These are phyloP conservation scores for Vitis labrusca DNA, from an alignment of 164 flowering plant genomes.

Conservation along the genomic window DNA sequence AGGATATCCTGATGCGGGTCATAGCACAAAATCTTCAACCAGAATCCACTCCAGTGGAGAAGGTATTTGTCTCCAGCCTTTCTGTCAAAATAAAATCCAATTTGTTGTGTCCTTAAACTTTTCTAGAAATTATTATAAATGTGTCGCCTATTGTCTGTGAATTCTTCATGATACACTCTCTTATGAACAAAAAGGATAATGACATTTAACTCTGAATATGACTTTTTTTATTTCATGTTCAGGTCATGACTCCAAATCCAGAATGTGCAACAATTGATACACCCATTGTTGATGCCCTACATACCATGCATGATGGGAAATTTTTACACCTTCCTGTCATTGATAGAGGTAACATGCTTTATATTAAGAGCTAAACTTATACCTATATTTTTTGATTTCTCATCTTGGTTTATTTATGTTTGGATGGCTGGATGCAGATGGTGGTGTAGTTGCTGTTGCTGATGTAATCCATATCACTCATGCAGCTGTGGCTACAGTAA, in stretches of 20 bases:
- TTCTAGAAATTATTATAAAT: too few relatives aligned
- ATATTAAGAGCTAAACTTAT: not conserved
- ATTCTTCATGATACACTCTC: not conserved
- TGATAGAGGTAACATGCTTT: slow-evolving; percentile 61
- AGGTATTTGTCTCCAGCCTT: slow-evolving; percentile 40
- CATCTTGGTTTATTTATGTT: slow-evolving; percentile 5
- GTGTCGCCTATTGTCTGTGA: too few relatives aligned
- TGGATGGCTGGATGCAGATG: slow-evolving; percentile 55
- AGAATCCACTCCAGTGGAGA: slow-evolving; percentile 75
- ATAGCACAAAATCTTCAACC: slow-evolving; percentile 82
- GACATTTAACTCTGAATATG: not conserved
- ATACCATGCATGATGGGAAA: slow-evolving; percentile 96
- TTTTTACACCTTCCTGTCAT: slow-evolving; percentile 96
- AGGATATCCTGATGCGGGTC: slow-evolving; percentile 94
- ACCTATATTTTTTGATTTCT: not conserved
- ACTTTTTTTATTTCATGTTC: slow-evolving; percentile 16
- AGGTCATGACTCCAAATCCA: slow-evolving; percentile 99
- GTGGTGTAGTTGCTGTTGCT: slow-evolving; percentile 70
- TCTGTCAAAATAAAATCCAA: not conserved
- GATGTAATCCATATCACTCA: slow-evolving; percentile 94
- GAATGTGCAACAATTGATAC: slow-evolving; percentile 94
- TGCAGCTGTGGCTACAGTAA: slow-evolving; percentile 91
- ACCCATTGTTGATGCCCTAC: slow-evolving; percentile 97
- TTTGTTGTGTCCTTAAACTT: not conserved
- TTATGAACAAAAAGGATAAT: not conserved